Conservation (phyloP, 2,329 filamentous ascomycete species). For the Knoxdaviesia capensis region DNA sequence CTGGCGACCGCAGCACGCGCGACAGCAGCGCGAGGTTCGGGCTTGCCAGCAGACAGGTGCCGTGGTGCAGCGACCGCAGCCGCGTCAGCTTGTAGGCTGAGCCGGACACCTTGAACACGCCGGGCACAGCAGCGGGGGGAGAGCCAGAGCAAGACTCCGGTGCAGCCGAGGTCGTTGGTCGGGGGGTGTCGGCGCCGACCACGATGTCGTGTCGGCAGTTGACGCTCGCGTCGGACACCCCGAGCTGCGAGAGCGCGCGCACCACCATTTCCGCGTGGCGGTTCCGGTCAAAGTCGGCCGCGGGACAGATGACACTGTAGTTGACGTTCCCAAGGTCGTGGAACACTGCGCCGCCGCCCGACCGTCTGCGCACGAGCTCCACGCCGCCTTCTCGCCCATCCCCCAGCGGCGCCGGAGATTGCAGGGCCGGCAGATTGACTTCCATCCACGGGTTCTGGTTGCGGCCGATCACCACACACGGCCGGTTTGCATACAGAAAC, state of each 20-base stretch:
- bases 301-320: slow-evolving; percentile 77
- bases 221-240: slow-evolving; percentile 42
- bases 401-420: slow-evolving; percentile 5
- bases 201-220: slow-evolving; percentile 92
- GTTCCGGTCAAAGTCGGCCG: slow-evolving; percentile 57
- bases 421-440: slow-evolving; percentile 51
- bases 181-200: slow-evolving; percentile 23
- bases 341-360: slow-evolving; percentile 83
- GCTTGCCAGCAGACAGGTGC: slow-evolving; percentile 66
- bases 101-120: slow-evolving; percentile 64
- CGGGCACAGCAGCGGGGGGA: neutral
- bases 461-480: slow-evolving; percentile 76
- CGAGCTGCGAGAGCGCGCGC: slow-evolving; percentile 47
- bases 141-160: neutral
- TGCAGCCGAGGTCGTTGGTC: neutral
- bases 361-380: slow-evolving; percentile 60
- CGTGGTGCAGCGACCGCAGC: slow-evolving; percentile 70
- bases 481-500: slow-evolving; percentile 73
- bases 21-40: slow-evolving; percentile 53
- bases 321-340: slow-evolving; percentile 90
- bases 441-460: slow-evolving; percentile 98
- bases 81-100: slow-evolving; percentile 89
- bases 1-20: slow-evolving; percentile 56
- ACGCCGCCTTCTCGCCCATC: slow-evolving; percentile 13
- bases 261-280: slow-evolving; percentile 87